phyloP scores from a whole-genome alignment of 371 early-diverging fungal genomes.

The Dichotomocladium elegans region DNA sequence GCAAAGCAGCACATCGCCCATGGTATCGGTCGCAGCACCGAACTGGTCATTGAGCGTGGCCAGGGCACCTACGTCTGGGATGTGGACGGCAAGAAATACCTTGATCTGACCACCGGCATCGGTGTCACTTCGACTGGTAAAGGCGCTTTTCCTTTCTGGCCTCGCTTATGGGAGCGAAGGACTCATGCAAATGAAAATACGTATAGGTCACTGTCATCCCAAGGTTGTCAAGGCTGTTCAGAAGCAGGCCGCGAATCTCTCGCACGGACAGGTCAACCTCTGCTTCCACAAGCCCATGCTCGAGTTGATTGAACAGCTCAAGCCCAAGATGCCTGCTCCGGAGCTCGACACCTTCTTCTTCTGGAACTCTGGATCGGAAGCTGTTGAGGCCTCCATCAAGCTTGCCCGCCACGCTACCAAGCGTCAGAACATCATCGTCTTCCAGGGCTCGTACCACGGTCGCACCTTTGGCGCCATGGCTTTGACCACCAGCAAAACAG shows the following conservation, averaged over 20 bases:
- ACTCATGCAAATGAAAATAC: too few species aligned
- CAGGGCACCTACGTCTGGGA: slow-evolving; percentile 47
- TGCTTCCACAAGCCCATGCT: slow-evolving; percentile 54
- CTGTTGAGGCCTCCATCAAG: slow-evolving; percentile 55
- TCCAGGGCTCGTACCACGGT: slow-evolving; percentile 54
- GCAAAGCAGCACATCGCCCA: slow-evolving; percentile 44
- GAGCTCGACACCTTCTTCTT: slow-evolving; percentile 54
- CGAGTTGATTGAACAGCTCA: slow-evolving; percentile 41
- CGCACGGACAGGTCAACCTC: slow-evolving; percentile 55
- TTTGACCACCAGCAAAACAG: slow-evolving; percentile 54
- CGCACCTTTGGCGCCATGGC: slow-evolving; percentile 60
- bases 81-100: slow-evolving; percentile 48
- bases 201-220: slow-evolving; percentile 45
- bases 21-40: slow-evolving; percentile 49
- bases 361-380: slow-evolving; percentile 59
- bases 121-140: slow-evolving; percentile 57
- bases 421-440: slow-evolving; percentile 51
- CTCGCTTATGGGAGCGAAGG: not conserved
- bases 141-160: not conserved
- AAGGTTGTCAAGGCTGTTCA: slow-evolving; percentile 62
- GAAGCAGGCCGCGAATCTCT: slow-evolving; percentile 48
- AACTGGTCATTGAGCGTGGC: slow-evolving; percentile 46
- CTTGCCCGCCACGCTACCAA: slow-evolving; percentile 57
- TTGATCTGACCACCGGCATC: slow-evolving; percentile 53
- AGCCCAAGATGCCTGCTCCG: slow-evolving; percentile 46